Conservation (phyloP, 805 yeast genomes). For the Cyberlindnera nakhonratchasimensis region DNA sequence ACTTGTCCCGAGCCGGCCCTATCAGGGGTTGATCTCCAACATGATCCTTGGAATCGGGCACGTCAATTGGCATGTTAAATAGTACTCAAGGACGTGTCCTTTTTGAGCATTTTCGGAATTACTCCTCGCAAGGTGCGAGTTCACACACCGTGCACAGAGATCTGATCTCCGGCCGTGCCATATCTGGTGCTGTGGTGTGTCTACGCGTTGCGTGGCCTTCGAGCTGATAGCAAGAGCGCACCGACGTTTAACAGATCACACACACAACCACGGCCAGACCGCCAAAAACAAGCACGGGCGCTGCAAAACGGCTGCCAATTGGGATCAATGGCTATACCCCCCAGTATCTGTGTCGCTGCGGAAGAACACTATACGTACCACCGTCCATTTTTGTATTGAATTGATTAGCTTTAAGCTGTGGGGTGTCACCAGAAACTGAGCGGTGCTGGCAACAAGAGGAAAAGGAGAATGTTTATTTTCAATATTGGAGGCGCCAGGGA, state of each 20-base stretch:
- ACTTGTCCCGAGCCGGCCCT: no score
- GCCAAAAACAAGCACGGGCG: neutral
- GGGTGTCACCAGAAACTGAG: slow-evolving; percentile 2
- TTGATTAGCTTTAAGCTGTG: slow-evolving; percentile 12
- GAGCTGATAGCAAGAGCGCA: neutral
- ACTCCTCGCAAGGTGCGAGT: no score
- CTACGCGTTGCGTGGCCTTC: no score
- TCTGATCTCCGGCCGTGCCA: no score
- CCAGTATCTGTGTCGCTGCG: neutral
- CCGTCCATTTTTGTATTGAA: slow-evolving; percentile 25
- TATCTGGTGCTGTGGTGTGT: neutral
- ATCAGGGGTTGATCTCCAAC: no score
- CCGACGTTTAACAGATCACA: slow-evolving; percentile 4
- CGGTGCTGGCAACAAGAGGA: slow-evolving; percentile 15
- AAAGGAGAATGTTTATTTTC: slow-evolving; percentile 16
- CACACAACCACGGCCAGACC: neutral
- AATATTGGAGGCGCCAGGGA: no score
- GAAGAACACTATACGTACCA: slow-evolving; percentile 24
- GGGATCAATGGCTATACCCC: neutral
- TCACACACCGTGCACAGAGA: no score
- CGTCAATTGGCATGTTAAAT: neutral
- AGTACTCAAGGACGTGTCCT: neutral
- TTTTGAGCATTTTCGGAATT: no score
- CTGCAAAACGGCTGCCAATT: no score
- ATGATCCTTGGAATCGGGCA: neutral